Percentiles rank a stretch among this genome's conserved stretches.
Conservation (phyloP, 2,329 filamentous ascomycete species). For the Microdochium trichocladiopsis region DNA sequence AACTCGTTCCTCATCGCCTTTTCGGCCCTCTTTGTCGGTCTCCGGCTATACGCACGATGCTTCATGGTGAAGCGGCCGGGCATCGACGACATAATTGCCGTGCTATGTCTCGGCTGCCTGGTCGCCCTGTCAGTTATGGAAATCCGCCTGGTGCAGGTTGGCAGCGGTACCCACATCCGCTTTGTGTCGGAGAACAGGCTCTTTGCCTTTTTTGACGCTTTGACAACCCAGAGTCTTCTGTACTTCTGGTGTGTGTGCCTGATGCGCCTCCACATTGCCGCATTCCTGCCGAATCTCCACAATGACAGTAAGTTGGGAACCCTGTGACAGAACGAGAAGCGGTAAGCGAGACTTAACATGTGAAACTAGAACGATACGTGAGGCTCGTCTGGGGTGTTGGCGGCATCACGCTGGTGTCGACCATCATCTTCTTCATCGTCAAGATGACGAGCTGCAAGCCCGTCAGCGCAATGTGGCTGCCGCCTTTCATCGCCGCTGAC, state of each 20-base stretch:
- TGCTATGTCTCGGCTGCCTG: slow-evolving; percentile 13
- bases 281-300: slow-evolving; percentile 24
- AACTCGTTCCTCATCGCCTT: slow-evolving; percentile 30
- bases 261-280: slow-evolving; percentile 23
- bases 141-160: slow-evolving; percentile 13
- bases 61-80: slow-evolving; percentile 21
- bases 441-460: slow-evolving; percentile 13
- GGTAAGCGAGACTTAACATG: background rate
- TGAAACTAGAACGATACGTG: background rate
- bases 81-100: slow-evolving; percentile 19
- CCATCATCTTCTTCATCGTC: slow-evolving; percentile 7
- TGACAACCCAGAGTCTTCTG: slow-evolving; percentile 12
- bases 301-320: slow-evolving; percentile 21
- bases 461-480: slow-evolving; percentile 13
- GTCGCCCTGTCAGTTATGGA: slow-evolving; percentile 10
- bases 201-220: slow-evolving; percentile 10
- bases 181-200: slow-evolving; percentile 7
- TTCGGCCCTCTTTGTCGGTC: slow-evolving; percentile 16
- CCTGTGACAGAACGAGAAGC: background rate
- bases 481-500: slow-evolving; percentile 7
- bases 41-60: slow-evolving; percentile 18
- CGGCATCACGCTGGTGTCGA: slow-evolving; percentile 5
- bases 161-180: slow-evolving; percentile 12
- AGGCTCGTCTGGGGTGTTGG: background rate
- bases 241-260: slow-evolving; percentile 23